phyloP scores from a whole-genome alignment of 345 rosid species.

The Orychophragmus violaceus region DNA sequence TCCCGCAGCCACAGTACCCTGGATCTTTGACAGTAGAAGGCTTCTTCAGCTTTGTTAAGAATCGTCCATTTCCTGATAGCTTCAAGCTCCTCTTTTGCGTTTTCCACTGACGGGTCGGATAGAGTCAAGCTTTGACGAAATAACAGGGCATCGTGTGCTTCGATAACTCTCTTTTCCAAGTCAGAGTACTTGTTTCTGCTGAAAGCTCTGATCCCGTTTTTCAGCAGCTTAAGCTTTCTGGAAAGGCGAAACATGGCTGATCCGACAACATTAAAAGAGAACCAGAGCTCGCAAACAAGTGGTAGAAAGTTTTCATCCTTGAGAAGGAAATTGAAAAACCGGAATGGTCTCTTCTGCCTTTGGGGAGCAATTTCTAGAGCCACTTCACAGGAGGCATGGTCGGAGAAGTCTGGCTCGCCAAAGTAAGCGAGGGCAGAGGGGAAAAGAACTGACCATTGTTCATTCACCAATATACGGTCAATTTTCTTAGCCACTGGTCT shows the following conservation, averaged over 20 bases:
- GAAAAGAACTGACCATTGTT: neutral
- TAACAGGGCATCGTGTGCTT: too few species aligned
- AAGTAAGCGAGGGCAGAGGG: neutral
- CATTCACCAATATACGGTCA: neutral
- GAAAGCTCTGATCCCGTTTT: accelerated
- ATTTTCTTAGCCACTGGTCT: neutral
- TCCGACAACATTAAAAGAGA: neutral
- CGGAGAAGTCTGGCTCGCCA: neutral
- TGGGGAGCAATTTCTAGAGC: neutral
- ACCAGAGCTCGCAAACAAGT: neutral
- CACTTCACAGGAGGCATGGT: neutral
- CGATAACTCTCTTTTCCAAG: neutral
- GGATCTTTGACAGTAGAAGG: neutral
- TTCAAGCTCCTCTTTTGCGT: too few species aligned
- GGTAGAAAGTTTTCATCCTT: neutral
- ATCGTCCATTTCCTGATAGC: neutral
- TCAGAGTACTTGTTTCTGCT: neutral
- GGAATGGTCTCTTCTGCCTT: neutral
- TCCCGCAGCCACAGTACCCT: neutral
- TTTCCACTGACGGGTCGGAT: too few species aligned
- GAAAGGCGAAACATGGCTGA: neutral
- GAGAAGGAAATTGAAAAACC: neutral
- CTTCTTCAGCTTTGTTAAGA: neutral
- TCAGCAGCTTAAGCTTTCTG: neutral
- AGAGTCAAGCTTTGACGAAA: too few species aligned